Evolutionary conservation across 805 yeast species (phyloP).

Genomic region (Kluyveromyces siamensis): DNA sequence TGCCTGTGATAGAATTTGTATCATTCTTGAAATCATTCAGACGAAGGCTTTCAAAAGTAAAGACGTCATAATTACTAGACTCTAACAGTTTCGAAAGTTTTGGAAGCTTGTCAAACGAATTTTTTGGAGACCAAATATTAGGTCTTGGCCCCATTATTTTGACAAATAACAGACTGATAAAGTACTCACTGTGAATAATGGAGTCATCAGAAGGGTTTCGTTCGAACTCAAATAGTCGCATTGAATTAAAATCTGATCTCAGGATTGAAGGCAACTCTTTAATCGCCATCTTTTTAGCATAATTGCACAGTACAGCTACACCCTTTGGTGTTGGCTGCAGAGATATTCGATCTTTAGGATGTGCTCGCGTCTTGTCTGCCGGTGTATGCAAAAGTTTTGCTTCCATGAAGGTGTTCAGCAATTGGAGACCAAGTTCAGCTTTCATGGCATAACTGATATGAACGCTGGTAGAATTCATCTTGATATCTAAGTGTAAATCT

Average conservation of each 20-base stretch:
- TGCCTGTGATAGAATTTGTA: neutral
- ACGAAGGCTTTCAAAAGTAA: constrained; percentile 26
- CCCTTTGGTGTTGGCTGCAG: constrained; percentile 93
- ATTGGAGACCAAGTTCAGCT: constrained; percentile 37
- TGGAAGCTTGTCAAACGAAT: constrained; percentile 42
- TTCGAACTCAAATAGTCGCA: constrained; percentile 62
- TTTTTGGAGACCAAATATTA: constrained; percentile 58
- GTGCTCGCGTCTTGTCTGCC: constrained; percentile 53
- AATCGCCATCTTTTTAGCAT: constrained; percentile 49
- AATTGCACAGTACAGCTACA: constrained; percentile 54
- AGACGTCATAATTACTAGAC: constrained; percentile 23
- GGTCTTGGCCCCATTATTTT: constrained; percentile 57
- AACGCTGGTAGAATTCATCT: constrained; percentile 42
- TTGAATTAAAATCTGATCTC: constrained; percentile 52
- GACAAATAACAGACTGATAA: constrained; percentile 56
- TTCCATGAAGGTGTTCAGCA: constrained; percentile 44
- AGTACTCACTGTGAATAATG: constrained; percentile 50
- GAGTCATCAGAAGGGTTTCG: constrained; percentile 50
- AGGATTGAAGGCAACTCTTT: constrained; percentile 41
- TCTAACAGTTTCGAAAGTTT: constrained; percentile 28
- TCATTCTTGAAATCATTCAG: constrained; percentile 2
- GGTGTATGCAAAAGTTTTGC: constrained; percentile 69
- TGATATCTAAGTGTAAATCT: constrained; percentile 38
- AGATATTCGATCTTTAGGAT: constrained; percentile 33
- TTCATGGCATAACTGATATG: constrained; percentile 47